Evolutionary conservation across 257 asterid species (phyloP).

Genomic region (Lavandula angustifolia): DNA sequence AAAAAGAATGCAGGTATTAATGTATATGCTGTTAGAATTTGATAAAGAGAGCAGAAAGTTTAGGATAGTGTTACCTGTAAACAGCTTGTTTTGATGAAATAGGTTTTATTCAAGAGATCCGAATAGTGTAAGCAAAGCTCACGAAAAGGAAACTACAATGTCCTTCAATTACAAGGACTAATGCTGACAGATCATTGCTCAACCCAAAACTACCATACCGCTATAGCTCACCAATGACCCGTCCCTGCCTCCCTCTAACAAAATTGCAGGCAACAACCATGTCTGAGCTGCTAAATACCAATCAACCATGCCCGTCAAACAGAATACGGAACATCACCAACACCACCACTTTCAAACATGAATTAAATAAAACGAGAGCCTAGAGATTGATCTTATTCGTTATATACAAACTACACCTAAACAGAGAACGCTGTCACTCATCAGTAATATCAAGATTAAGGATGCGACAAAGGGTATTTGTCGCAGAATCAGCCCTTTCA

Average conservation of each 20-base stretch:
- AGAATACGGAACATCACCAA: conserved; percentile 32
- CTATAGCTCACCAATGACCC: background rate
- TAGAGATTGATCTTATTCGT: conserved; percentile 44
- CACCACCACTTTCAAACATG: conserved; percentile 34
- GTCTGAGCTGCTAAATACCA: conserved; percentile 14
- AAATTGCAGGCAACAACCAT: conserved; percentile 23
- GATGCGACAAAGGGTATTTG: conserved; percentile 78
- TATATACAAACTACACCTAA: conserved; percentile 45
- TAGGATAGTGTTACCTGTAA: conserved; percentile 28
- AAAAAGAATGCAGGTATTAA: background rate
- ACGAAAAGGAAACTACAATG: conserved; percentile 9
- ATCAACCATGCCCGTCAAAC: conserved; percentile 22
- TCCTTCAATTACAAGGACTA: conserved; percentile 17
- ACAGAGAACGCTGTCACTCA: conserved; percentile 39
- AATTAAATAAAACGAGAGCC: conserved; percentile 25
- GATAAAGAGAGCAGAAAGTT: background rate
- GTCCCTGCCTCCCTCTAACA: conserved; percentile 29
- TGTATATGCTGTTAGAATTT: background rate
- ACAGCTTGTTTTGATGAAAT: conserved; percentile 43
- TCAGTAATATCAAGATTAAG: conserved; percentile 67
- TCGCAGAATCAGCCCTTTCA: conserved; percentile 59
- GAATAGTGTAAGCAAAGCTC: conserved; percentile 27
- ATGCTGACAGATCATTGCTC: conserved; percentile 11
- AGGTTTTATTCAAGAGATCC: conserved; percentile 15
- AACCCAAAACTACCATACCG: conserved; percentile 27